Evolutionary conservation across 2,329 filamentous ascomycete species (phyloP), one percentile per base, ranked within the genome.

Genomic region (Hypoxylon sp.): DNA sequence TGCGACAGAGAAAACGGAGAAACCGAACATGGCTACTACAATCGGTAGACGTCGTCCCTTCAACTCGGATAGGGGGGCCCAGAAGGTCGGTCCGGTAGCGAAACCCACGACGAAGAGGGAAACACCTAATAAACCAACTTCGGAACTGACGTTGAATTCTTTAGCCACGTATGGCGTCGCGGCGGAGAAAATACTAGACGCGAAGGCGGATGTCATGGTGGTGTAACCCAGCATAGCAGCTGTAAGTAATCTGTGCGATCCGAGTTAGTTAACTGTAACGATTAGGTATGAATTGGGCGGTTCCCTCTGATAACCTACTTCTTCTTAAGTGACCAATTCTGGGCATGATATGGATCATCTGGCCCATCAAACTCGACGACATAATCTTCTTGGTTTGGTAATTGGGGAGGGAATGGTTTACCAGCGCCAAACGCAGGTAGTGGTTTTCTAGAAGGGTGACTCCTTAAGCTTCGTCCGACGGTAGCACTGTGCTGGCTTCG

Each of bases 311-410:
- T 13, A 2, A 84, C 86, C 76, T 79, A 89, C 89, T 97, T 97
- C 83, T 92, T 95, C 77, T 83, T 88, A 60, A 92, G 76, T 0
- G 92, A 86, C 94, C 94, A 97, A 78, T 97, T 97, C 81, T 95
- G 92, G 0, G 93, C 91, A 79, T 97, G 94, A 67, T 95, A 77
- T 2, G 94, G 94, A 75, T 97, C 94, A 71, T 94, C 86, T 1
- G 89, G 91, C 0, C 94, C 94, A 73, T 95, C 91, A 76, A 97
- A 97, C 79, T 94, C 92, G 48, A 95, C 92, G 0, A 94, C 91
- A 76, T 95, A 95, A 71, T 92, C 89, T 74, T 95, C 92, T 73
- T 86, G 85, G 13, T 90, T 88, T 1, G 92, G 91, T 46, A 95
- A 78, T 0, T 82, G 84, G 2, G 92, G 92, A 2, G 92, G 92